phyloP scores from a whole-genome alignment of 148 eudicot genomes.

The Cornus suecica region DNA sequence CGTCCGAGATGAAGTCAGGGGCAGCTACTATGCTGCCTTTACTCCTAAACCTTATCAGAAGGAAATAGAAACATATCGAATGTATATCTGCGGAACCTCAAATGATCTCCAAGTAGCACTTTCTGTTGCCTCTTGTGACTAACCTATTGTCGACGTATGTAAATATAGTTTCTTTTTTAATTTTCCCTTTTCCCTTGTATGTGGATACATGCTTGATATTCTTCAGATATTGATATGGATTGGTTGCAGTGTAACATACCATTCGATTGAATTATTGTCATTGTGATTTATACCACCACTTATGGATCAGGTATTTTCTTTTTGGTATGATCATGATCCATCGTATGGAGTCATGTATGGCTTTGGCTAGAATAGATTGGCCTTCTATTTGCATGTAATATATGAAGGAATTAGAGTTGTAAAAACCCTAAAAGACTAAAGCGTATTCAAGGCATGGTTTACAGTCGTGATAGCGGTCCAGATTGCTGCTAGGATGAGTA shows the following conservation, averaged over 20 bases:
- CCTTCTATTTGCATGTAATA: no score
- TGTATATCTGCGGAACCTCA: constrained; percentile 84
- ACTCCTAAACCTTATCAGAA: constrained; percentile 28
- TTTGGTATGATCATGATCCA: no score
- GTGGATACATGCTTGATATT: neutral
- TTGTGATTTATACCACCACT: no score
- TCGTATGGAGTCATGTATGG: no score
- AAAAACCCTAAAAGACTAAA: no score
- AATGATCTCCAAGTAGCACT: constrained; percentile 81
- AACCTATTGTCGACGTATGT: neutral
- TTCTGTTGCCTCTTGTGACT: constrained; percentile 83
- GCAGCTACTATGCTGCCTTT: constrained; percentile 58
- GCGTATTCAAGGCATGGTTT: no score
- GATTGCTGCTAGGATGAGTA: no score
- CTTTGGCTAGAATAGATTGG: no score
- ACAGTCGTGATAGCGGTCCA: no score
- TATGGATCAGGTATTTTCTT: no score
- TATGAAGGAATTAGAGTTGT: no score
- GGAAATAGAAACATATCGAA: constrained; percentile 77
- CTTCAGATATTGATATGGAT: neutral
- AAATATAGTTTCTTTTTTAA: neutral
- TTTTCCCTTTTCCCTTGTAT: no score
- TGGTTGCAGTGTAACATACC: neutral
- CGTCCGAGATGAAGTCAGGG: constrained; percentile 49
- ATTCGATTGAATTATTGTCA: neutral